A percentile compares a stretch with the other conserved stretches of the same genome.
Conservation (phyloP, 106 monocot genomes). For the Dioscorea zingiberensis region DNA sequence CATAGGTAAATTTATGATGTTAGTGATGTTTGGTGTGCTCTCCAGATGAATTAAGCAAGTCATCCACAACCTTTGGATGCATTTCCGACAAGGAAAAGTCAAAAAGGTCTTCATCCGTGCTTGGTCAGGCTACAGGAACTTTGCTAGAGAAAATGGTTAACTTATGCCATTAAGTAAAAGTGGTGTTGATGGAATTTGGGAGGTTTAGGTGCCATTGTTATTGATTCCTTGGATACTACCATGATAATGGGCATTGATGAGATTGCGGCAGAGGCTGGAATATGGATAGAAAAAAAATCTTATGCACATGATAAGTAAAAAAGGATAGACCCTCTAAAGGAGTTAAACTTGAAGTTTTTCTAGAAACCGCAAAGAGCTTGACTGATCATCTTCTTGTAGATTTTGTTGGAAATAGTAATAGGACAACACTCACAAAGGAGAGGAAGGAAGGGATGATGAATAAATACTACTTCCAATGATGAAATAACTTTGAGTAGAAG, state of each 20-base stretch:
- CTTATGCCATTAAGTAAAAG: slow-evolving; percentile 78
- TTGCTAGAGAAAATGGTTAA: slow-evolving; percentile 87
- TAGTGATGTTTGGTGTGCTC: slow-evolving; percentile 72
- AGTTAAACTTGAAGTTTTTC: slow-evolving; percentile 40
- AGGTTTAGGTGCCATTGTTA: slow-evolving; percentile 83
- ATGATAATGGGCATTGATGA: slow-evolving; percentile 82
- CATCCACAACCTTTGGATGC: slow-evolving; percentile 25
- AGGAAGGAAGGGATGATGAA: too few species aligned
- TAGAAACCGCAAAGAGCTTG: slow-evolving; percentile 57
- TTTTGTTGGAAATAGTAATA: too few species aligned
- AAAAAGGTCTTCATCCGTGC: slow-evolving; percentile 86
- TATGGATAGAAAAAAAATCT: slow-evolving; percentile 74
- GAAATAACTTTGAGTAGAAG: too few species aligned
- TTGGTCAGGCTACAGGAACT: slow-evolving; percentile 73
- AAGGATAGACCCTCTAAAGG: slow-evolving; percentile 56
- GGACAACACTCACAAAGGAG: too few species aligned
- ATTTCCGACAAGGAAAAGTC: slow-evolving; percentile 57
- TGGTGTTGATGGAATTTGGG: slow-evolving; percentile 78
- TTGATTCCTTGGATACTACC: slow-evolving; percentile 89
- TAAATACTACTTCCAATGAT: too few species aligned
- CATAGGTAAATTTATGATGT: slow-evolving; percentile 54
- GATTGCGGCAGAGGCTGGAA: slow-evolving; percentile 64
- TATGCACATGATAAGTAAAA: slow-evolving; percentile 51
- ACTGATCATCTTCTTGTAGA: slow-evolving; percentile 64
- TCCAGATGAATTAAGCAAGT: slow-evolving; percentile 33